Base-by-base conservation (phyloP, 495 filamentous ascomycete genomes). In the Paragyromitra xinjiangensis region DNA sequence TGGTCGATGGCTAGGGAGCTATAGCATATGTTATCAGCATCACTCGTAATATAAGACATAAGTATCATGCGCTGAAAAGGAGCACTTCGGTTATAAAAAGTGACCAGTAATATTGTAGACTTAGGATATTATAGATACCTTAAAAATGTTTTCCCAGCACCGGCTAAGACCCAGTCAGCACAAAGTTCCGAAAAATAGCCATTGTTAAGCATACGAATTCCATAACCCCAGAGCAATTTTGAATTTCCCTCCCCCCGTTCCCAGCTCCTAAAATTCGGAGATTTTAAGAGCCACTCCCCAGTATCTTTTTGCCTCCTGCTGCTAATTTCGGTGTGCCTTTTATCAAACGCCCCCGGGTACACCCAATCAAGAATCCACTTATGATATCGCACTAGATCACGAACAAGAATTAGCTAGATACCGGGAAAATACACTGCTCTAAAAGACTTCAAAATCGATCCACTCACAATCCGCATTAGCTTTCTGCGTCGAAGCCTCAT, bases 281-380 rank as follows among this genome's bases (percentile, higher is more conserved):
- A 67, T 12, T 11, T 51, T 7, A 67, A 51, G 24, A 67, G 44
- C 64, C 64, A 67, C 45, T 34, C 26, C 14, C 64, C 64, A 34
- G 44, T 67, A 14, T 67, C 9, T 8, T 67, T 67, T 6, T 67
- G 64, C 6, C 64, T 53, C 19, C 14, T 53, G 12, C 4, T 26
- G 1, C 64, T 51, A n/a, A 67, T 51, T 6, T 29, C 64, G 6
- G 44, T n/a, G 22, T 67, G 64, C 26, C 24, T 67, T 19, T 67
- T 50, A 9, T 53, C 64, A 22, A 51, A 37, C 4, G 6, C 4
- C 1, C 26, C 24, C 11, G 64, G 6, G 9, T 51, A 67, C 9
- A 67, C 1, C 64, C 64, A 53, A 6, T 37, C 22, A 16, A 67
- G 44, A 24, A 45, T 19, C 22, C 9, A 9, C 22, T 19, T 22